phyloP scores from a whole-genome alignment of 2,329 filamentous ascomycete genomes.

The Trichophyton schoenleinii region DNA sequence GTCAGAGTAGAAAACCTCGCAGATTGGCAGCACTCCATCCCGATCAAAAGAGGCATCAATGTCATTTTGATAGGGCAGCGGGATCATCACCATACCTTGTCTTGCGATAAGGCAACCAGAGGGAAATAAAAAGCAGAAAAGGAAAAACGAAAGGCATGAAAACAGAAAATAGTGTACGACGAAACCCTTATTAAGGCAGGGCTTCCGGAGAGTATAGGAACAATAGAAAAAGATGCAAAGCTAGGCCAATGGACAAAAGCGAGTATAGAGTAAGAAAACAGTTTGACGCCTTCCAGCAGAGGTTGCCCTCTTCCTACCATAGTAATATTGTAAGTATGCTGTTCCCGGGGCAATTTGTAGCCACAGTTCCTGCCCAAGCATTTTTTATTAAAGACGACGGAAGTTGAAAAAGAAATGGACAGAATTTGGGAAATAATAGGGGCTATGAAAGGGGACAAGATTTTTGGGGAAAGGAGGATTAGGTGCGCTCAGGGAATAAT shows the following conservation, averaged over 20 bases:
- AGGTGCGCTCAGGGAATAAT: background rate
- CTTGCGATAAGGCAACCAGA: background rate
- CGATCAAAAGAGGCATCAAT: background rate
- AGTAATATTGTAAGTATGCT: slow-evolving; percentile 2
- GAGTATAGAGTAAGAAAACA: background rate
- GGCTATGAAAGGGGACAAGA: background rate
- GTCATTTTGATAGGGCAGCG: background rate
- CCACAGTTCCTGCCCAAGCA: background rate
- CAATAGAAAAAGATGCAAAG: background rate
- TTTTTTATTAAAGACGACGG: background rate
- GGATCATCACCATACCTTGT: background rate
- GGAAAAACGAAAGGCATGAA: background rate
- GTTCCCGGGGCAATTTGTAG: background rate
- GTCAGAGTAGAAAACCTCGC: background rate
- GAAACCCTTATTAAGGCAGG: background rate
- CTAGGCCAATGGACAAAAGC: background rate
- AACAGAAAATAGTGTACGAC: background rate
- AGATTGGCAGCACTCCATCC: no score
- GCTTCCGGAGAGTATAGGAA: background rate
- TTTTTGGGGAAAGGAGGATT: background rate
- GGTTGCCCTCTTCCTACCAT: slow-evolving; percentile 8
- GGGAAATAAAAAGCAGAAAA: background rate
- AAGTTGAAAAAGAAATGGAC: background rate
- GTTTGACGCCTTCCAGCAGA: slow-evolving; percentile 6
- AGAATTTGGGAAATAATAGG: background rate